These are phyloP conservation scores for Debaryomyces maramus DNA, from an alignment of 805 yeast genomes.

Conservation along the genomic window DNA sequence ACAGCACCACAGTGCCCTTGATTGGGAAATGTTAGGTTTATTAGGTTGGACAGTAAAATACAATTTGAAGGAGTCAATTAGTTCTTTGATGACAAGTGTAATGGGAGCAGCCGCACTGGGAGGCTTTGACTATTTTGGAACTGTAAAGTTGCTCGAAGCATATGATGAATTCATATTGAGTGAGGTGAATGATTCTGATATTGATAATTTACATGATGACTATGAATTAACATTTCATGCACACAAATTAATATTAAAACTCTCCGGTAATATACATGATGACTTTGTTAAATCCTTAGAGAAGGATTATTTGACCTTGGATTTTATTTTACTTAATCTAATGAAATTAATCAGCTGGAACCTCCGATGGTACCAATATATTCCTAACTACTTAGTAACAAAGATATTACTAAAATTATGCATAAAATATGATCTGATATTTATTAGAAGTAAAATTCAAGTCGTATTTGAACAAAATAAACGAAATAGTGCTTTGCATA, in stretches of 20 bases:
- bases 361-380: constrained; percentile 61
- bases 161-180: constrained; percentile 45
- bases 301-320: constrained; percentile 31
- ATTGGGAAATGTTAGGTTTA: constrained; percentile 73
- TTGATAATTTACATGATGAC: constrained; percentile 30
- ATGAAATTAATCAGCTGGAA: constrained; percentile 60
- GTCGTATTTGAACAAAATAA: constrained; percentile 37
- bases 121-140: constrained; percentile 62
- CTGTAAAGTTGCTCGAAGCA: constrained; percentile 48
- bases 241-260: constrained; percentile 34
- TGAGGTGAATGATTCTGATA: constrained; percentile 30
- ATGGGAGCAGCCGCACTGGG: constrained; percentile 49
- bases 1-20: constrained; percentile 57
- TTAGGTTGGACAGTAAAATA: constrained; percentile 47
- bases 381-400: constrained; percentile 42
- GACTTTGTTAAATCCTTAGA: constrained; percentile 25
- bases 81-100: constrained; percentile 47
- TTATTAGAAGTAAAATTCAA: constrained; percentile 39
- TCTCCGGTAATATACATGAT: constrained; percentile 18
- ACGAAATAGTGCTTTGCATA: constrained; percentile 7
- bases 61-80: constrained; percentile 36
- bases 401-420: constrained; percentile 47
- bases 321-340: constrained; percentile 35
- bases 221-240: constrained; percentile 27
- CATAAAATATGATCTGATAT: constrained; percentile 40